A percentile compares a stretch with the other conserved stretches of the same genome.
phyloP scores from a whole-genome alignment of 257 asterid species.

The Ehretia macrophylla region DNA sequence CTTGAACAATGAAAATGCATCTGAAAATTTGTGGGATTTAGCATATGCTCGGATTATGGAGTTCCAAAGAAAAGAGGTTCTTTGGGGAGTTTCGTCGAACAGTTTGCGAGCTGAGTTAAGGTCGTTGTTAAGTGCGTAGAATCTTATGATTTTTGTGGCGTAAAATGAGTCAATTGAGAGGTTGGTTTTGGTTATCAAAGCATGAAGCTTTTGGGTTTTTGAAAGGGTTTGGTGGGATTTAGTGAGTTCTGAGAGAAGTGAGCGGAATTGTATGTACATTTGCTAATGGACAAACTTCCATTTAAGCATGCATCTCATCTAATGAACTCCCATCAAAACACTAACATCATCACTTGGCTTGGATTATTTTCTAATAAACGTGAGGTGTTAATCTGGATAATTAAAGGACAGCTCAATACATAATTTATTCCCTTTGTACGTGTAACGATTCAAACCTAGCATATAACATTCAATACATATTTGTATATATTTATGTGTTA shows the following conservation, averaged over 20 bases:
- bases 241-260: conserved; percentile 43
- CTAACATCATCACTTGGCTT: no score
- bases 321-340: no score
- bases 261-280: conserved; percentile 36
- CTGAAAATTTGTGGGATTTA: conserved; percentile 33
- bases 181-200: conserved; percentile 34
- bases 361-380: no score
- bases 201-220: conserved; percentile 51
- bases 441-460: no score
- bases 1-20: conserved; percentile 52
- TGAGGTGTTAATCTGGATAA: no score
- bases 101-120: conserved; percentile 55
- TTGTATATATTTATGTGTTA: no score
- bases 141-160: conserved; percentile 53
- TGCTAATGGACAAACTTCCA: no score
- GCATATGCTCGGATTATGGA: conserved; percentile 79
- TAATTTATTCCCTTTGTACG: no score
- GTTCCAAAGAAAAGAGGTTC: conserved; percentile 75
- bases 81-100: conserved; percentile 62
- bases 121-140: conserved; percentile 58
- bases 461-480: no score
- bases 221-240: conserved; percentile 42
- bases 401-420: no score
- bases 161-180: conserved; percentile 61
- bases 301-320: neutral